Base-by-base conservation (phyloP, 805 yeast species). In the Candida chilensis region DNA sequence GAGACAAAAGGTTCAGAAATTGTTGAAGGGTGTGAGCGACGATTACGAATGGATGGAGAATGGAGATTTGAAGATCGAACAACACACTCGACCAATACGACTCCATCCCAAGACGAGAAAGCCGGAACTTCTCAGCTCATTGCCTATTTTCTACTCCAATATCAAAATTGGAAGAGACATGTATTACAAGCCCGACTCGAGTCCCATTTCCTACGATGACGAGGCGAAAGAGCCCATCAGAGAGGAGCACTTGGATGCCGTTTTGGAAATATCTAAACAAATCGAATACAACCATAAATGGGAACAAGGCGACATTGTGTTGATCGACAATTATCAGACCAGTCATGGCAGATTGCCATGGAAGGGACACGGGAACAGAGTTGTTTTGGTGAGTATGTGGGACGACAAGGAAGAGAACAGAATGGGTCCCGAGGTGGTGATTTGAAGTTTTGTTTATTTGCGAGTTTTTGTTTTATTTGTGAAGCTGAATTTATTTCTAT, bases 341-440 rank as follows among this genome's bases (percentile, higher is more conserved):
- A 46, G 54, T 29, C 61, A 57, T 37, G 63, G 61, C 0, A 38
- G 60, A 30, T 22, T 31, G 4, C 57, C 60, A 2, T 49, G 50
- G 45, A 28, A 16, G 2, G 37, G n/a, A n/a, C n/a, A 41, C 14
- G 57, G 59, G 4, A 45, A 40, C 4, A 37, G 63, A 28, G 33
- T 28, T n/a, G 39, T 56, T n/a, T 27, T 53, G 16, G 59, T 51
- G n/a, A 52, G 58, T 32, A 52, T 54, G 57, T 56, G 62, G 60
- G 60, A 54, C 29, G 33, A 30, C n/a, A 22, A 6, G 7, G 13
- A 22, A 25, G n/a, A n/a, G n/a, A n/a, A n/a, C n/a, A n/a, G n/a
- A n/a, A n/a, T n/a, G n/a, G n/a, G n/a, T n/a, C n/a, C 34, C 24
- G 20, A 29, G 29, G 44, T 44, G 7, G 43, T 42, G 10, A 27